Base-by-base conservation (phyloP, 495 filamentous ascomycete genomes). In the Cryomyces antarcticus region DNA sequence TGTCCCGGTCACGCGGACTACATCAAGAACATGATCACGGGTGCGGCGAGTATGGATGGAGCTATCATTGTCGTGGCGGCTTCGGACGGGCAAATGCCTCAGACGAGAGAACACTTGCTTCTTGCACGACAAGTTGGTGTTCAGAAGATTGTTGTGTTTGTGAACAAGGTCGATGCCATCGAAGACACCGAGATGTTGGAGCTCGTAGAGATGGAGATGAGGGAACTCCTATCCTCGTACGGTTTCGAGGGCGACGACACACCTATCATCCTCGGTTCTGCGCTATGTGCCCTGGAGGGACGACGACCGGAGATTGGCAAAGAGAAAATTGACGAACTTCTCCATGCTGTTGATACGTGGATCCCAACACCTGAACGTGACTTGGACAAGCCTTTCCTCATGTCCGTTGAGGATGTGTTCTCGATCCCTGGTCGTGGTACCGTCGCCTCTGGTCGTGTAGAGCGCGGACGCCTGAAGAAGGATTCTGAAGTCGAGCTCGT, bases 1-100 rank as follows among this genome's bases (percentile, higher is more conserved):
- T 97, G 89, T 63, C 89, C 89, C 43, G 89, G 89, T 63, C 89
- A 97, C 76, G 89, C 89, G 59, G 89, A 97, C 84, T 97, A 96
- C 71, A 95, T 97, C 67, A 97, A 97, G 77, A 97, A 97, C 75
- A 95, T 95, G 87, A 95, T 95, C 62, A 94, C 87, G 51, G 87
- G 87, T 71, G 82, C 87, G 46, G 84, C 88, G 49, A 84, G 77
- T 70, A 95, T 95, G 87, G 87, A 95, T 53, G 87, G 89, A 58
- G 88, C 89, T 50, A 83, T 97, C 57, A 93, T 97, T 63, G 89
- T 97, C 46, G 92, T 96, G 55, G 92, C 89, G 59, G 89, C 89
- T 62, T 93, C 84, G 28, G 89, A 97, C 62, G 89, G 89, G 63
- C 89, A 96, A 71, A 97, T 97, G 89, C 89, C 89, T 58, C 89